Evolutionary conservation across 2,329 filamentous ascomycete species (phyloP).

Genomic region (Alternaria infectoria): DNA sequence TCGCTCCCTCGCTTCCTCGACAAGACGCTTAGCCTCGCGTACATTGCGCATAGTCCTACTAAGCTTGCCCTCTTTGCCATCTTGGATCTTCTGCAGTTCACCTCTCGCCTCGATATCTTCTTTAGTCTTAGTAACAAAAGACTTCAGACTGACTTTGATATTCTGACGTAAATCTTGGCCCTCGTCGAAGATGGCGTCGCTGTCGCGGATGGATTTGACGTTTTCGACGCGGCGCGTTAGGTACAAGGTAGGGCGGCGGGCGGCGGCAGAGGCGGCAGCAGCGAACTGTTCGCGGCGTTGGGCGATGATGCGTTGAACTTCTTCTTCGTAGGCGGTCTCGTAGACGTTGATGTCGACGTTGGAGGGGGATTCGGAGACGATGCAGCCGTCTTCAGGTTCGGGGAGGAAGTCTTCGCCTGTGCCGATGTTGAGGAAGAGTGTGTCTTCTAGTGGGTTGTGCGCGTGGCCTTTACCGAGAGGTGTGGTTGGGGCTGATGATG

Average conservation of each 20-base stretch:
- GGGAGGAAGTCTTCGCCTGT: constrained; percentile 60
- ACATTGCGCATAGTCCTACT: constrained; percentile 41
- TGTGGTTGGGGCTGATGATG: constrained; percentile 33
- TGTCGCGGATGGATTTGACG: constrained; percentile 45
- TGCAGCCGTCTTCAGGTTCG: constrained; percentile 42
- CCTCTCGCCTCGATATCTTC: constrained; percentile 40
- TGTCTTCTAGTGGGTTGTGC: constrained; percentile 68
- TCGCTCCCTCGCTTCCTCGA: constrained; percentile 43
- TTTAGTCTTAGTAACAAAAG: constrained; percentile 45
- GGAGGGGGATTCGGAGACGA: constrained; percentile 84
- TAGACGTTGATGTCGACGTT: constrained; percentile 88
- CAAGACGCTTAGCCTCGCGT: constrained; percentile 40
- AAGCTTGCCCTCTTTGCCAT: constrained; percentile 43
- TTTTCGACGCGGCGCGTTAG: constrained; percentile 58
- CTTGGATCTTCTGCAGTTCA: constrained; percentile 41
- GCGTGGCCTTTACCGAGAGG: constrained; percentile 62
- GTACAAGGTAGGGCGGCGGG: constrained; percentile 61
- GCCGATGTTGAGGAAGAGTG: constrained; percentile 78
- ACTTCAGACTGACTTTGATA: constrained; percentile 43
- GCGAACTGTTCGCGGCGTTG: constrained; percentile 49
- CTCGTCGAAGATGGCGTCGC: constrained; percentile 42
- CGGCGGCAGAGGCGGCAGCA: not conserved
- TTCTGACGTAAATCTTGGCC: constrained; percentile 32
- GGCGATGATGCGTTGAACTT: constrained; percentile 73
- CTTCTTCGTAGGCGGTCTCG: constrained; percentile 82